Conservation (phyloP, 1,139 yeast species). For the Pichia cactophila region DNA sequence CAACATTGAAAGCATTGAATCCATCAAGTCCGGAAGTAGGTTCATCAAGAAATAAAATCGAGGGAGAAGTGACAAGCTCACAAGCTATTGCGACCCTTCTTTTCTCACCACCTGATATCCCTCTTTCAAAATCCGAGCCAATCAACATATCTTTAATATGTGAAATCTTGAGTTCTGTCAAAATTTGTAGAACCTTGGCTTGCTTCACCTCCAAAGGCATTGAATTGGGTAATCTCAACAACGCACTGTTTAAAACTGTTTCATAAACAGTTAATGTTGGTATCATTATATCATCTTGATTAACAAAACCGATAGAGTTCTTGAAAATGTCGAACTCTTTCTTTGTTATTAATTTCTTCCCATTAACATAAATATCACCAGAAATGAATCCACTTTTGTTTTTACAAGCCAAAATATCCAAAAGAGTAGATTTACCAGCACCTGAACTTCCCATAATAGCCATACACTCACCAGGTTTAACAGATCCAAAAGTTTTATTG, state of each 20-base stretch:
- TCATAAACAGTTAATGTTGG: constrained; percentile 95
- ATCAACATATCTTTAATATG: constrained; percentile 78
- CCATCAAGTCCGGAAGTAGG: constrained; percentile 96
- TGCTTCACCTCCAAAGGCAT: constrained; percentile 72
- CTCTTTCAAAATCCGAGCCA: constrained; percentile 85
- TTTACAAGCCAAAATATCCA: constrained; percentile 86
- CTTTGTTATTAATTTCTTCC: constrained; percentile 36
- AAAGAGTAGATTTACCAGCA: constrained; percentile 90
- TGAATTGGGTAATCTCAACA: constrained; percentile 71
- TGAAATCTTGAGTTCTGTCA: constrained; percentile 75
- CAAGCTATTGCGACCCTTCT: constrained; percentile 86
- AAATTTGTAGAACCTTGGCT: constrained; percentile 74
- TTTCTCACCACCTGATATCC: constrained; percentile 92
- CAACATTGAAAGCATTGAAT: constrained; percentile 84
- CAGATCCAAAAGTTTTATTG: constrained; percentile 61
- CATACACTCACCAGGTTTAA: constrained; percentile 77
- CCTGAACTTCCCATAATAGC: constrained; percentile 99
- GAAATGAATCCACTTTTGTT: constrained; percentile 63
- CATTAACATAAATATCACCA: constrained; percentile 72
- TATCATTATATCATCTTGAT: constrained; percentile 85
- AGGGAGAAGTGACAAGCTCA: constrained; percentile 80
- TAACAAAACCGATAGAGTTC: constrained; percentile 88
- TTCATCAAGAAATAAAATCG: constrained; percentile 73
- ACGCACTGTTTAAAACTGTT: constrained; percentile 86
- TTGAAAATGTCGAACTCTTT: constrained; percentile 37